A percentile compares a stretch with the other conserved stretches of the same genome.
Evolutionary conservation across 805 yeast genomes (phyloP).

Genomic region (Spathaspora gorwiae): DNA sequence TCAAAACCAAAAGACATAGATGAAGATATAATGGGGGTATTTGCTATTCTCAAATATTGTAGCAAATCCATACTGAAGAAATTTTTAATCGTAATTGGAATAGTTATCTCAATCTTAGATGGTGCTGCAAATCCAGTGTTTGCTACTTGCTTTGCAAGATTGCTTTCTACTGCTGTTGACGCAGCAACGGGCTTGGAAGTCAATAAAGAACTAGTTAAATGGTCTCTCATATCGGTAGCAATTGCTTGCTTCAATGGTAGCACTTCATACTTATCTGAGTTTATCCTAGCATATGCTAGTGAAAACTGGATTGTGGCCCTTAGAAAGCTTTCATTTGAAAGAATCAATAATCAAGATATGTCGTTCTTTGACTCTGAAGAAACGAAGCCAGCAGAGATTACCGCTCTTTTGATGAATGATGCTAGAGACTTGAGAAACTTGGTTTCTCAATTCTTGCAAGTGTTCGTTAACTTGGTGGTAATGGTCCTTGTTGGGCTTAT

Average conservation of each 20-base stretch:
- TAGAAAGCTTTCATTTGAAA: conserved; percentile 45
- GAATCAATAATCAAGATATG: conserved; percentile 48
- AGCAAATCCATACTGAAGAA: conserved; percentile 15
- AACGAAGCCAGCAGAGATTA: conserved; percentile 47
- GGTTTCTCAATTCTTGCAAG: conserved; percentile 57
- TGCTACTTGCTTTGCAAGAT: conserved; percentile 69
- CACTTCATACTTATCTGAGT: conserved; percentile 47
- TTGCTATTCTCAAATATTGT: conserved; percentile 23
- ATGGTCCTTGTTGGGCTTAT: conserved; percentile 57
- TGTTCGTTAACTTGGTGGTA: conserved; percentile 48
- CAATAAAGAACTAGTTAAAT: conserved; percentile 38
- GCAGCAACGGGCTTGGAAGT: conserved; percentile 23
- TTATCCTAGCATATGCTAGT: conserved; percentile 51
- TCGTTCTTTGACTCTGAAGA: conserved; percentile 45
- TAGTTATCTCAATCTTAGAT: conserved; percentile 47
- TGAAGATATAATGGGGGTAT: conserved; percentile 15
- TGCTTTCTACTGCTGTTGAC: conserved; percentile 62
- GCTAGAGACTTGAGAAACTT: conserved; percentile 69
- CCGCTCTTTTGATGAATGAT: conserved; percentile 75
- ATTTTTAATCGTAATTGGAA: conserved; percentile 42
- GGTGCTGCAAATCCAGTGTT: conserved; percentile 74
- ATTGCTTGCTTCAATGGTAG: conserved; percentile 64
- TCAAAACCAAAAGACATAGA: conserved; percentile 4
- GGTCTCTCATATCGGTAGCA: conserved; percentile 65
- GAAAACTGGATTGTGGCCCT: conserved; percentile 63